These are phyloP conservation scores for Boechera retrofracta DNA, from an alignment of 345 rosid species.

Conservation along the genomic window DNA sequence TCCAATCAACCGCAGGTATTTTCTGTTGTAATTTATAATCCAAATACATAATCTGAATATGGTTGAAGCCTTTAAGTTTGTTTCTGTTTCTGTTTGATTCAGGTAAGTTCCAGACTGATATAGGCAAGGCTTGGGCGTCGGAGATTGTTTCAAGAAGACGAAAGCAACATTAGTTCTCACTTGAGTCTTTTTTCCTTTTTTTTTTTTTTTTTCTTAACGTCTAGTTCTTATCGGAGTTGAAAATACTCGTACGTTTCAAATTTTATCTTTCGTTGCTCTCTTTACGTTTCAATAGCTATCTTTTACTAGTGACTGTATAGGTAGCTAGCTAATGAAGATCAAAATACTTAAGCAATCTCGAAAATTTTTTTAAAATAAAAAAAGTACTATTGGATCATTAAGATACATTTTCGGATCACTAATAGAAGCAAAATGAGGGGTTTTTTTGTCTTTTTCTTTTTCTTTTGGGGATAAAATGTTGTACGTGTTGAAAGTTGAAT, in stretches of 20 bases:
- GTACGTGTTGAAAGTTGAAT: too few species aligned
- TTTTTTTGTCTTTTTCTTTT: too few species aligned
- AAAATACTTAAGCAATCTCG: not conserved
- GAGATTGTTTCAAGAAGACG: slow-evolving; percentile 81
- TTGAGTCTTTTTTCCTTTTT: not conserved
- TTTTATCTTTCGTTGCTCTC: not conserved
- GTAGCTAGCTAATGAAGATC: not conserved
- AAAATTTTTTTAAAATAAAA: not conserved
- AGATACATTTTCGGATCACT: too few species aligned
- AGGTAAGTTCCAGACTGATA: slow-evolving; percentile 86
- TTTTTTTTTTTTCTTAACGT: not conserved
- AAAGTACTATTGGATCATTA: too few species aligned
- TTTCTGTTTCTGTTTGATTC: slow-evolving; percentile 37
- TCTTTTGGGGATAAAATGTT: too few species aligned
- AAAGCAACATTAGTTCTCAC: slow-evolving; percentile 39
- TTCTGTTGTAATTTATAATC: not conserved
- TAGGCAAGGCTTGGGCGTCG: slow-evolving; percentile 88
- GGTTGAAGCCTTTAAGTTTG: not conserved
- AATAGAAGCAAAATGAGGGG: too few species aligned
- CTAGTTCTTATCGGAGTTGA: slow-evolving; percentile 2
- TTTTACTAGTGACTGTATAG: not conserved
- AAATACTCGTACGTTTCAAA: not conserved
- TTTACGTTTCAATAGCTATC: not conserved
- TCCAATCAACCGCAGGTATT: slow-evolving; percentile 85
- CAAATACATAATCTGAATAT: not conserved